These are phyloP conservation scores for Luffa aegyptiaca DNA, from an alignment of 306 rosid species.

Conservation along the genomic window DNA sequence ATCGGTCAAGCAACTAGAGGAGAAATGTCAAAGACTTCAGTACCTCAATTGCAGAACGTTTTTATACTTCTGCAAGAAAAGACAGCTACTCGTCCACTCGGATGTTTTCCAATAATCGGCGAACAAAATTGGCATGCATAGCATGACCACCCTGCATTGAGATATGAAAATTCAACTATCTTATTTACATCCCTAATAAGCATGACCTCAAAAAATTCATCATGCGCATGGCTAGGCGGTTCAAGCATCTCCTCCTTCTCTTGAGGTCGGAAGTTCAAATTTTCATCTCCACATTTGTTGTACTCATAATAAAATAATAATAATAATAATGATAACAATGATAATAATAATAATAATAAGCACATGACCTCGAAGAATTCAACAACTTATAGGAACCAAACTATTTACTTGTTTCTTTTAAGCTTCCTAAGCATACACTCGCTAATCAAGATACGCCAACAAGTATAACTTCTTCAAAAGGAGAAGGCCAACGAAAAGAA, in stretches of 20 bases:
- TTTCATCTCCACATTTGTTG: neutral
- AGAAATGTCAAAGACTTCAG: neutral
- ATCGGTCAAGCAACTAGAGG: neutral
- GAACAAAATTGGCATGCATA: slow-evolving; percentile 57
- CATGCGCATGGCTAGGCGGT: neutral
- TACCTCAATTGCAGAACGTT: neutral
- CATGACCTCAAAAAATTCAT: neutral
- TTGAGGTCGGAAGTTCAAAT: neutral
- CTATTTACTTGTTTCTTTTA: neutral
- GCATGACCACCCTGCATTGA: slow-evolving; percentile 68
- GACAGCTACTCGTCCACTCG: slow-evolving; percentile 10
- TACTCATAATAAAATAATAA: neutral
- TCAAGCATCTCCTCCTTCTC: neutral
- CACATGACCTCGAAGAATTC: neutral
- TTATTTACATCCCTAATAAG: slow-evolving; percentile 4
- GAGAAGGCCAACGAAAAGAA: neutral
- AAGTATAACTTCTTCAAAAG: neutral
- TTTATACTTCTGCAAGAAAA: neutral
- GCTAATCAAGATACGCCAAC: neutral
- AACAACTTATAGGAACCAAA: neutral
- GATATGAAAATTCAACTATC: neutral
- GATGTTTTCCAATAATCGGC: slow-evolving; percentile 24
- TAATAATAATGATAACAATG: neutral
- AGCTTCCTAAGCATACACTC: neutral
- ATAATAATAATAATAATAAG: neutral